phyloP scores from a whole-genome alignment of 2,329 filamentous ascomycete species.

The Scedosporium apiospermum region DNA sequence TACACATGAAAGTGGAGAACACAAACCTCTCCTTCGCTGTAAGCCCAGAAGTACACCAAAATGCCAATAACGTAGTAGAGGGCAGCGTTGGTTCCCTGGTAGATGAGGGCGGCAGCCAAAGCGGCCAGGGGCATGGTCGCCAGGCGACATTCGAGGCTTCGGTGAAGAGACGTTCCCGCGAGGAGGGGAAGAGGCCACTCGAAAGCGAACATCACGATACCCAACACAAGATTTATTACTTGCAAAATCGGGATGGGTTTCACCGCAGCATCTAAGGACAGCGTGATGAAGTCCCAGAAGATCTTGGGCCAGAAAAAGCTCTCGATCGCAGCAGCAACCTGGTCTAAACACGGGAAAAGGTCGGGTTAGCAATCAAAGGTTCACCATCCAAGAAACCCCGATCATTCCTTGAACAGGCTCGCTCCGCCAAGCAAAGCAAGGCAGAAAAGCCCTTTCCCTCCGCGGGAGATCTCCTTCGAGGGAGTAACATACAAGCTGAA shows the following conservation, averaged over 20 bases:
- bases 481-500: constrained; percentile 52
- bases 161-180: constrained; percentile 69
- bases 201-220: constrained; percentile 68
- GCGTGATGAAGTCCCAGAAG: constrained; percentile 94
- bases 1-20: not conserved
- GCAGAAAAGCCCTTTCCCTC: not conserved
- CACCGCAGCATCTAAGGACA: constrained; percentile 76
- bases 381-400: not conserved
- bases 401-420: too few relatives aligned
- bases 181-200: constrained; percentile 82
- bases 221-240: constrained; percentile 78
- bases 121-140: constrained; percentile 72
- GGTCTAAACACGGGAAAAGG: constrained; percentile 46
- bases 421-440: not conserved
- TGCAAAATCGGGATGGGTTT: constrained; percentile 84
- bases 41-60: constrained; percentile 90
- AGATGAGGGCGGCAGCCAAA: constrained; percentile 67
- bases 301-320: constrained; percentile 98
- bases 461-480: not conserved
- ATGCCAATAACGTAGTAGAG: constrained; percentile 86
- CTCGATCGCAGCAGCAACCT: constrained; percentile 73
- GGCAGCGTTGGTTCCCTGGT: constrained; percentile 86
- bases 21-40: constrained; percentile 90
- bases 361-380: not conserved
- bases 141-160: constrained; percentile 78